phyloP scores from a whole-genome alignment of 2,329 filamentous ascomycete genomes.

The Rosellinia necatrix region DNA sequence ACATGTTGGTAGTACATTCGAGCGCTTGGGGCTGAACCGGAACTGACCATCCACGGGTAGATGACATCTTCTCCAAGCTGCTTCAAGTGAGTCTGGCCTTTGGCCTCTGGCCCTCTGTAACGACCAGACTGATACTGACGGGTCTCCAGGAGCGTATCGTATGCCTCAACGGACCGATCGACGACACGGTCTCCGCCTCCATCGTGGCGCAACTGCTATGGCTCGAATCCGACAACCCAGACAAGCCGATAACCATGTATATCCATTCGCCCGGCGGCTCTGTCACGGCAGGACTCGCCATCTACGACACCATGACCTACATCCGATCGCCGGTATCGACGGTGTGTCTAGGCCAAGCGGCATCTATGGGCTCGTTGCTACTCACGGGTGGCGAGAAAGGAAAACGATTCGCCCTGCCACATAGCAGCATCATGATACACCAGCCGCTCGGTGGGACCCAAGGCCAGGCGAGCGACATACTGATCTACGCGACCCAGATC shows the following conservation, averaged over 20 bases:
- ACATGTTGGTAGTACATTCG: conserved; percentile 63
- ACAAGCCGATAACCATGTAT: conserved; percentile 95
- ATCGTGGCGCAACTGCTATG: conserved; percentile 96
- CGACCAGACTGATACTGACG: conserved; percentile 16
- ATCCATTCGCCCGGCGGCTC: conserved; percentile 96
- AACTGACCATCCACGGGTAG: conserved; percentile 48
- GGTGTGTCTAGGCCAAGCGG: conserved; percentile 92
- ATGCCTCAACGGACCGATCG: conserved; percentile 88
- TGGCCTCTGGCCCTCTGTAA: conserved; percentile 27
- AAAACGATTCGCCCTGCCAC: conserved; percentile 87
- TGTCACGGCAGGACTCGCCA: conserved; percentile 84
- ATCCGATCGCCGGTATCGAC: conserved; percentile 92
- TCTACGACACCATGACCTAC: conserved; percentile 99
- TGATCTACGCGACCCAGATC: conserved; percentile 98
- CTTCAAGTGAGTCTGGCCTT: conserved; percentile 61
- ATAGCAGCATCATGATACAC: conserved; percentile 95
- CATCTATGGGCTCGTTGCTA: conserved; percentile 90
- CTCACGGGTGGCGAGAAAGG: conserved; percentile 84
- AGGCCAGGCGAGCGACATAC: conserved; percentile 77
- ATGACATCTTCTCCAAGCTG: conserved; percentile 82
- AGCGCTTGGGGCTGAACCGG: conserved; percentile 8
- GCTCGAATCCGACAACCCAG: conserved; percentile 94
- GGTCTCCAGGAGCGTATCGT: conserved; percentile 81
- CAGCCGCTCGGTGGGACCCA: conserved; percentile 80
- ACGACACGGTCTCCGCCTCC: conserved; percentile 88